Evolutionary conservation across 805 yeast species (phyloP), one percentile per base, ranked within the genome.

Genomic region (Ogataea nitratoaversa): DNA sequence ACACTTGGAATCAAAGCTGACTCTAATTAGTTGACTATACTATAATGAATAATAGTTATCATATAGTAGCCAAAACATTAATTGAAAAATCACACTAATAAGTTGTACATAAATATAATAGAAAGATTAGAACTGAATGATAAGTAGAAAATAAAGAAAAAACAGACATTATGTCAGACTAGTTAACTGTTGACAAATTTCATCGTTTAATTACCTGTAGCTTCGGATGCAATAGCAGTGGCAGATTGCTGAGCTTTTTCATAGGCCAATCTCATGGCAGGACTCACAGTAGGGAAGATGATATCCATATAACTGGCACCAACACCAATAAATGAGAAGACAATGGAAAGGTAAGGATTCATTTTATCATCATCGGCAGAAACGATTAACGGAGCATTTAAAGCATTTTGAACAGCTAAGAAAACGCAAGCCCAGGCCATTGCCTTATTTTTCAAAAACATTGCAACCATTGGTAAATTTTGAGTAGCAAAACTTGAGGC

Each of bases 391-490:
- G 68, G 68, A 37, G 60, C 64, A 37, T 62, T 71, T 53, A 77
- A 63, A 48, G 59, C 76, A 1, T 72, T 41, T 58, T 77, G 82
- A 18, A 76, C 52, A 5, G 79, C 71, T 46, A 77, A 57, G 52
- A 77, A 74, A 19, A 74, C 52, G 19, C 78, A 58, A 3, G 79
- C 64, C 82, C 82, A 77, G 11, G 80, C 66, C 50, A 77, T 57
- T 46, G 76, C 60, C 53, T 73, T 77, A 57, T 76, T 75, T 51
- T 70, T 64, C 71, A 77, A 62, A 55, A 77, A 76, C 82, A 77
- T 77, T 34, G 82, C 82, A 2, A 77, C 79, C 79, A 77, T 72
- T 31, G 82, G 82, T 44, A 77, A 60, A 34, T 78, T 69, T 51
- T 74, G 78, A 6, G 78, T 59, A 20, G 74, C 64, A 63, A 72